Base-by-base conservation (phyloP, 768 basidiomycete species). In the Rickenella mellea region DNA sequence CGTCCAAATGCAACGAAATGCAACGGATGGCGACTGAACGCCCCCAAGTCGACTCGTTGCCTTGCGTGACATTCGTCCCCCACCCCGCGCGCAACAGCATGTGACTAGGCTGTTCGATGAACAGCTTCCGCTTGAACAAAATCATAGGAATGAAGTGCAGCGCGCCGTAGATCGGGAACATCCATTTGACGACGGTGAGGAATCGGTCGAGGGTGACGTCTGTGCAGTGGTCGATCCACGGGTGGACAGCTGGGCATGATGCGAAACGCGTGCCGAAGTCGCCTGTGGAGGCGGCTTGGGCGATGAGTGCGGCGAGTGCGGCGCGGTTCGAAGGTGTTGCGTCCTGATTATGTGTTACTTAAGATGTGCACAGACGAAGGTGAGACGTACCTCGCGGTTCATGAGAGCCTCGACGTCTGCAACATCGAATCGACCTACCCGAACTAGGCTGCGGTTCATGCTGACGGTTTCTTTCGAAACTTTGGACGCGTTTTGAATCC, bases 81-180 rank as follows among this genome's bases (percentile, higher is more conserved):
- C 75, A 59, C 0, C 71, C 65, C 0, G 85, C 78, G 44, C 69
- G 74, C 7, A 77, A 55, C 1, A 91, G 60, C 64, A 92, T 80
- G 30, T 63, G 66, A 17, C 69, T 58, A 0, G 92, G 92, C 51
- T 80, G 74, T 30, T 72, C 66, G 38, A 71, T 53, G 56, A 94
- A 85, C 0, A 66, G 61, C 20, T 71, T 68, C 28, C 83, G 68
- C 51, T 88, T 86, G 61, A 98, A 89, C 4, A 96, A 64, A 9
- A 97, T 64, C 36, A 82, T 71, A 1, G 94, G 93, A 22, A 96
- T 75, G 45, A 96, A 73, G 58, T 97, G 94, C 25, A 98, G 62
- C 0, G 89, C 91, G 17, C 87, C 82, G 52, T 98, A 98, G 29
- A 83, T 76, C 3, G 79, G 83, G 32, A 84, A 58, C 64, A 86